Evolutionary conservation across 176 grass and related monocot genomes (phyloP), one percentile per base, ranked within the genome.

Genomic region (Eragrostis curvula): DNA sequence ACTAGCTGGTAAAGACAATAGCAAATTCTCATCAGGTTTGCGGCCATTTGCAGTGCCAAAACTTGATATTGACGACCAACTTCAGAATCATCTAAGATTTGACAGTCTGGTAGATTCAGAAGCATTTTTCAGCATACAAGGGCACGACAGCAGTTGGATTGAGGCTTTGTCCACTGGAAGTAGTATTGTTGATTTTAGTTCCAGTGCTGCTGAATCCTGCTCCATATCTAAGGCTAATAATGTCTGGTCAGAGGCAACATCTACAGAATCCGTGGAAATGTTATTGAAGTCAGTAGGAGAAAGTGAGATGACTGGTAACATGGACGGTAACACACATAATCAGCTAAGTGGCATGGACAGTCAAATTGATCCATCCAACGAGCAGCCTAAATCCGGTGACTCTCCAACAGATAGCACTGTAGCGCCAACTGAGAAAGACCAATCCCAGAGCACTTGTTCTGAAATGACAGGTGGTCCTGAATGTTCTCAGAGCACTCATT

Each of bases 241-340:
- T 93, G 84, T 86, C 23, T 99, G 97, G 97, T 96, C 93, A 42
- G 91, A 96, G 80, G 91, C 97, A 53, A 95, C 97, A 41, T 94
- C 96, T 2, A 90, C 93, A 32, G 97, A 96, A 86, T 94, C 89
- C 49, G 91, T 93, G 41, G 89, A 96, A 71, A 96, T 96, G 89
- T 56, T 95, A 69, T 73, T 99, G 80, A 99, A 96, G 25, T 99
- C 97, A 15, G 89, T 96, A 50, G 86, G 91, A 81, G 93, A 90
- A 80, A 86, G 91, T 85, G 89, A 92, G 32, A 91, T 84, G 53
- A 65, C 85, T 47, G 78, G 46, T 81, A 76, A 91, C 73, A 85
- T 83, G 53, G 82, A 89, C 58, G 75, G 41, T 70, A 90, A 62
- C 80, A 53, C 66, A 73, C 74, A 79, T 48, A 63, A 69, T 81